Percentiles rank a stretch among this genome's conserved stretches.
These are phyloP conservation scores for Aphanomyces astaci DNA, from an alignment of 352 stramenopile species.

Conservation along the genomic window DNA sequence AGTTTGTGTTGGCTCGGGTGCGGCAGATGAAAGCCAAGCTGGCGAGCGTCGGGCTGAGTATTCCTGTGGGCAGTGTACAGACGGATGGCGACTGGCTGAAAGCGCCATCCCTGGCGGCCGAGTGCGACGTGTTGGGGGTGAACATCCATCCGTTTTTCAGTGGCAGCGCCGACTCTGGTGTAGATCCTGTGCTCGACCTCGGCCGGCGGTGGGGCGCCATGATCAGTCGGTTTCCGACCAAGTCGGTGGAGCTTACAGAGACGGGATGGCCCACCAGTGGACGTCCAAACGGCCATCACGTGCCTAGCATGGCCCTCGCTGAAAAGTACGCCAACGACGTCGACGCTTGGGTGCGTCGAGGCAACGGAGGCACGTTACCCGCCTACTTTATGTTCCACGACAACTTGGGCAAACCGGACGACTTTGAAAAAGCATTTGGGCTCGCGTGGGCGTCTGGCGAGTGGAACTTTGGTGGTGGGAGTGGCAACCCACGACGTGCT, in stretches of 20 bases:
- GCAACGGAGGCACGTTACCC: background rate
- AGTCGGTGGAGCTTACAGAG: slow-evolving; percentile 30
- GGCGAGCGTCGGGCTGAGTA: background rate
- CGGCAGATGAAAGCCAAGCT: background rate
- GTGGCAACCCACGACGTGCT: background rate
- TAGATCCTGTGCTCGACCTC: slow-evolving; percentile 4
- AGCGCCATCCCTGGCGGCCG: slow-evolving; percentile 33
- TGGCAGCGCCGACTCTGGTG: background rate
- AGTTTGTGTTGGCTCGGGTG: background rate
- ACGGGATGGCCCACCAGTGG: slow-evolving; percentile 51
- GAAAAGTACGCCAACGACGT: slow-evolving; percentile 8
- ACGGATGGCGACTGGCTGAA: slow-evolving; percentile 13
- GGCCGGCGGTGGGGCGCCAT: slow-evolving; percentile 32
- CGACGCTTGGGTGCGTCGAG: background rate
- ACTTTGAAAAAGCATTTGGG: slow-evolving; percentile 14
- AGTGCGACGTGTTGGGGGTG: slow-evolving; percentile 53
- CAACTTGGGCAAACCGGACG: background rate
- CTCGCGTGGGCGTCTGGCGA: background rate
- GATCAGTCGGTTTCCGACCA: slow-evolving; percentile 20
- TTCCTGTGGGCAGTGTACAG: slow-evolving; percentile 10
- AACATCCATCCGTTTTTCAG: slow-evolving; percentile 69
- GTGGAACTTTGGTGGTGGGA: slow-evolving; percentile 19
- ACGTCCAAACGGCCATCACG: slow-evolving; percentile 35
- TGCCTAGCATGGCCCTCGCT: background rate
- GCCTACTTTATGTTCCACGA: slow-evolving; percentile 24